Evolutionary conservation across 768 basidiomycete genomes (phyloP), one percentile per base, ranked within the genome.

Genomic region (Porphyrellus cyaneotinctus): DNA sequence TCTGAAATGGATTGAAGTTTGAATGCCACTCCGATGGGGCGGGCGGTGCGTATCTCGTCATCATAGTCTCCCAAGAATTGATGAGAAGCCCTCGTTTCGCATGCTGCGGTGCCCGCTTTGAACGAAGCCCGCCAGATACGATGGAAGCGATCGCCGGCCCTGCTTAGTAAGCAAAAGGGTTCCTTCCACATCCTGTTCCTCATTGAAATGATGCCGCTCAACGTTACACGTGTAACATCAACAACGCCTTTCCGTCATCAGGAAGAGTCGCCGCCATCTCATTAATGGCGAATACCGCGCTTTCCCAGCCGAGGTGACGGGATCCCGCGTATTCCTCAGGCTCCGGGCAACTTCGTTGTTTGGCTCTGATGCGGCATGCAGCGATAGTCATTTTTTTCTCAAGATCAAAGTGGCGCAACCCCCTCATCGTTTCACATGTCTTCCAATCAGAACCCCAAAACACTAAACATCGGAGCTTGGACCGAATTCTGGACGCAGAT

Each of bases 201-300:
- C 35, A 18, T 39, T 47, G 23, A 43, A 49, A 44, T 36, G 47
- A 33, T 28, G 38, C 38, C 58, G 61, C 66, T 55, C 61, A 46
- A 60, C 53, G 58, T 65, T 63, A 53, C 66, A 66, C 66, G 61
- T 66, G 65, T 63, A 58, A 68, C 61, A 56, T 67, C 49, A 57
- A 18, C 54, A 37, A 55, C 26, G 42, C 18, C 32, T 17, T 46
- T 37, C 18, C 43, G 33, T 23, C 15, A 37, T 28, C 43, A 38
- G 62, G 20, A 35, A 38, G 24, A 23, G 30, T 32, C 18, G 44
- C 26, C 6, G 18, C 38, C 53, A 9, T 37, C 24, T 3, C 15
- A 28, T 32, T 38, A 47, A 52, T 45, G 24, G 51, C 48, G 33
- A 54, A 57, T 50, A 23, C 26, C 5, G 31, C 23, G 26, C 20